Evolutionary conservation across 352 stramenopile genomes (phyloP).

Genomic region (Phytopythium vexans): DNA sequence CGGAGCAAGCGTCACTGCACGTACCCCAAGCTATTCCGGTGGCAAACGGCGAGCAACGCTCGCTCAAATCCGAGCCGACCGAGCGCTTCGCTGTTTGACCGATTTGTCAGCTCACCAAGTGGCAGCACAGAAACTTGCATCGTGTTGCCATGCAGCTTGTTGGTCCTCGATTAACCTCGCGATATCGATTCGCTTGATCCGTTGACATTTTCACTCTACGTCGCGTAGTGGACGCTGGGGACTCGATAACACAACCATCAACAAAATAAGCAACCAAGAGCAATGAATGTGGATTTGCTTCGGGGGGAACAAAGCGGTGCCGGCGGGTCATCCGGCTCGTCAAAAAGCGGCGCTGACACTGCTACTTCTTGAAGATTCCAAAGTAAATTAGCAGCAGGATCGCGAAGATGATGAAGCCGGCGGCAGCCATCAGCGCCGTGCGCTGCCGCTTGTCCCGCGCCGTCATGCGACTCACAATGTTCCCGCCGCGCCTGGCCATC

Average conservation of each 20-base stretch:
- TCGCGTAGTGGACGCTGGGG: too few relatives aligned
- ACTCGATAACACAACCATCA: too few relatives aligned
- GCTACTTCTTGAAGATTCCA: conserved; percentile 86
- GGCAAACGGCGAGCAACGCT: conserved; percentile 28
- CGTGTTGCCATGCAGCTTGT: too few relatives aligned
- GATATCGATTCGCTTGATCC: too few relatives aligned
- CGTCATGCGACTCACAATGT: conserved; percentile 84
- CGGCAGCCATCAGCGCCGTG: conserved; percentile 62
- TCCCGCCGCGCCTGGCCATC: conserved; percentile 76
- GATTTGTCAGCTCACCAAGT: too few relatives aligned
- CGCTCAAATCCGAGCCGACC: conserved; percentile 53
- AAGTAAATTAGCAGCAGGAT: conserved; percentile 89
- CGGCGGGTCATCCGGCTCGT: neutral
- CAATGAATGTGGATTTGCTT: conserved; percentile 7
- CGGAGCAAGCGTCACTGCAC: conserved; percentile 23
- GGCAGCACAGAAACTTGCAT: too few relatives aligned
- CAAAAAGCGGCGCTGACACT: neutral
- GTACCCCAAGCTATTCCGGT: conserved; percentile 22
- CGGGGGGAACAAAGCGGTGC: neutral
- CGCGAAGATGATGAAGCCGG: conserved; percentile 75
- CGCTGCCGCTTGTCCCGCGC: conserved; percentile 81
- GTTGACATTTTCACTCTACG: too few relatives aligned
- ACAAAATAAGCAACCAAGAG: neutral
- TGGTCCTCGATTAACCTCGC: too few relatives aligned
- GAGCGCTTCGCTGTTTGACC: conserved; percentile 67